Evolutionary conservation across 2,329 filamentous ascomycete genomes (phyloP), one percentile per base, ranked within the genome.

Genomic region (Claviceps purpurea): DNA sequence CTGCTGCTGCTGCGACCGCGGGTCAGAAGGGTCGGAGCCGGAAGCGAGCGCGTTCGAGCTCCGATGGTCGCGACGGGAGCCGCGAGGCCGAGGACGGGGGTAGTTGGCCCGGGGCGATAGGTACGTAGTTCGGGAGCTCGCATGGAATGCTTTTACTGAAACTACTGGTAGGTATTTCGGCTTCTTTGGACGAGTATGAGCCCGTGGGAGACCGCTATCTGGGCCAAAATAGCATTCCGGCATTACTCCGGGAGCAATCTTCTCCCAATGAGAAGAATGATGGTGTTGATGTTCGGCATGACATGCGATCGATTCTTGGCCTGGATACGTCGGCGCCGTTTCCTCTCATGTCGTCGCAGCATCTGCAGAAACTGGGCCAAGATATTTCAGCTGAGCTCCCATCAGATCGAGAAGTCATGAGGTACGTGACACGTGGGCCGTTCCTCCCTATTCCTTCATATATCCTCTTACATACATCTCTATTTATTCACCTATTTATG

Each of bases 221-320:
- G 38, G 81, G 81, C 30, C 78, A 84, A 60, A 84, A 84, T 64
- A 83, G 79, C 61, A 84, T 84, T 51, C 80, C 81, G 7, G 81
- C 79, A n/a, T 67, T 84, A 39, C 68, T 84, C 41, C 73, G 79
- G 54, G 80, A 84, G 60, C 80, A 82, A 60, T 74, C 76, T 2
- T 74, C 75, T 2, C 67, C 74, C 41, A 74, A 70, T 56, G 73
- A 76, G 51, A 73, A 74, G 53, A 72, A 71, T 52, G 71, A 76
- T 50, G 73, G 70, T 47, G 71, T 75, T 60, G 77, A 78, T 57
- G 81, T 84, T 50, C 76, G 80, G 50, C 74, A 76, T 58, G 80
- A 84, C 64, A 83, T 84, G 73, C 73, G 79, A 54, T 81, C 81
- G 44, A 83, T 84, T 49, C 70, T 84, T 24, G 81, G 81, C 14